A percentile compares a stretch with the other conserved stretches of the same genome.
These are phyloP conservation scores for Linnemannia hyalina DNA, from an alignment of 192 early-diverging fungal genomes.

Conservation along the genomic window DNA sequence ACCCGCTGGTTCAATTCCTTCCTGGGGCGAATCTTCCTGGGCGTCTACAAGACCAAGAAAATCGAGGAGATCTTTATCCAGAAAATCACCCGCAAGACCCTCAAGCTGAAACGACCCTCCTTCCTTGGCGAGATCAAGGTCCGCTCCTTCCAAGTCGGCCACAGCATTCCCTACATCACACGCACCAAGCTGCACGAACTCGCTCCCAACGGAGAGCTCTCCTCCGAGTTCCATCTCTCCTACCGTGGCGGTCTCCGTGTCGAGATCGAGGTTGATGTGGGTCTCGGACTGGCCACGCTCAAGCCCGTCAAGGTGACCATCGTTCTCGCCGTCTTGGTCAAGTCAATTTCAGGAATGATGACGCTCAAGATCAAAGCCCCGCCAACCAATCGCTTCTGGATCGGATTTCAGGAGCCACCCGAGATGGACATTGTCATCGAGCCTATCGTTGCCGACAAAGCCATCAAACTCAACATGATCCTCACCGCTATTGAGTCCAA, in stretches of 20 bases:
- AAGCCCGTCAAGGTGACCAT: constrained; percentile 80
- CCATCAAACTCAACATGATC: constrained; percentile 81
- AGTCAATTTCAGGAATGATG: constrained; percentile 81
- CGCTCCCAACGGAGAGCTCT: constrained; percentile 76
- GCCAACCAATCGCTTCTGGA: constrained; percentile 90
- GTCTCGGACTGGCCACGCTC: constrained; percentile 43
- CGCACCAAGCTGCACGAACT: constrained; percentile 80
- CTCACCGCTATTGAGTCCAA: constrained; percentile 87
- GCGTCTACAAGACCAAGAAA: constrained; percentile 74
- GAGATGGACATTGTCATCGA: constrained; percentile 81
- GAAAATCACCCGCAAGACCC: constrained; percentile 76
- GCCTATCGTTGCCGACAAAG: constrained; percentile 89
- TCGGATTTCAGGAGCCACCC: constrained; percentile 88
- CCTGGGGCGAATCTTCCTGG: constrained; percentile 85
- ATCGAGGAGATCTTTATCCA: constrained; percentile 73
- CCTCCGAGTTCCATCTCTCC: constrained; percentile 82
- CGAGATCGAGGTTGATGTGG: constrained; percentile 78
- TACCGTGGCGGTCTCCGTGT: constrained; percentile 85
- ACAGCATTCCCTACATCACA: constrained; percentile 84
- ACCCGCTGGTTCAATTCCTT: constrained; percentile 87
- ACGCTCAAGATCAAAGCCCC: constrained; percentile 85
- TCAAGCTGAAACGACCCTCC: constrained; percentile 75
- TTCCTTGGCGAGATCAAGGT: constrained; percentile 89
- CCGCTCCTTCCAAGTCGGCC: constrained; percentile 81
- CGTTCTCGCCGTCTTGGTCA: constrained; percentile 82